Evolutionary conservation across 2,329 filamentous ascomycete species (phyloP), one percentile per base, ranked within the genome.

Genomic region (Paecilomyces variotii): DNA sequence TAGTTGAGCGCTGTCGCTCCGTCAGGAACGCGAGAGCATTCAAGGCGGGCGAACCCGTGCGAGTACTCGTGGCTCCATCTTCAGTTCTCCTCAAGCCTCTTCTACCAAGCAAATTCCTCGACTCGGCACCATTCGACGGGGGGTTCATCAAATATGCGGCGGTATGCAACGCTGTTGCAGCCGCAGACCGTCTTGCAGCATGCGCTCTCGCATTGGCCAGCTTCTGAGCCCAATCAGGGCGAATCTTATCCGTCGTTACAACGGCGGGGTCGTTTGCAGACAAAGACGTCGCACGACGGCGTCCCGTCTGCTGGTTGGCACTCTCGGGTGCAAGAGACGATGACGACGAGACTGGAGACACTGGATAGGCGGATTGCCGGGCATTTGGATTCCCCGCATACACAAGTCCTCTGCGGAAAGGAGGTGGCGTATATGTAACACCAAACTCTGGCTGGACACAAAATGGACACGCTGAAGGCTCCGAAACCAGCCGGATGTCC

Each of bases 381-480:
- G 77, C 63, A 55, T 77, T 70, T 25, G 78, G 69, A 61, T 84
- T 78, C 25, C 81, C 76, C 1, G 84, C 81, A 70, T 93, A 93
- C 0, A 84, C 79, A 32, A 99, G 76, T 0, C 94, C 94, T 62
- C 92, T 83, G 26, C 91, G 87, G 78, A 97, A 97, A 0, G 90
- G 86, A 2, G 94, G 94, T 11, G 91, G 83, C 3, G 93, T 86
- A 72, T 97, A 99, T 0, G 90, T 96, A n/a, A 99, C 89, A 53
- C 94, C 94, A 70, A 97, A 97, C 64, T 99, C 93, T 1, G 91
- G 86, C 65, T 94, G 91, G 55, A 94, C 91, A 73, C 94, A 99
- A 74, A 97, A 99, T 0, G 94, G 94, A 71, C 94, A 99, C 26
- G 87, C 85, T 0, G 94, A 90, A 2, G 94, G 90, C 69, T 97